Base-by-base conservation (phyloP, 805 yeast genomes). In the Starmerella apis region DNA sequence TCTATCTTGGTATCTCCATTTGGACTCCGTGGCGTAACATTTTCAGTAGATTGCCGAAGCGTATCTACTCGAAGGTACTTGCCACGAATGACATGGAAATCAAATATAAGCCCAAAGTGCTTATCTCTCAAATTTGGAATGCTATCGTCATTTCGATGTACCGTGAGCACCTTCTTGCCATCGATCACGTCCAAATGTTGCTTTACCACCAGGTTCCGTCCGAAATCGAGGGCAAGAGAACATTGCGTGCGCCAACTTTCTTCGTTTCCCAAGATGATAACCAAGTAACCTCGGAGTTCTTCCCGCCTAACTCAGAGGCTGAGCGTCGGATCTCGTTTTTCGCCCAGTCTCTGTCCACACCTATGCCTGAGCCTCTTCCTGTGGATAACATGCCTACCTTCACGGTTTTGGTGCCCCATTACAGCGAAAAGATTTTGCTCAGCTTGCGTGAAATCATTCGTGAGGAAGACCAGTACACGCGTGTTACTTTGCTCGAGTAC, bases 321-420 rank as follows among this genome's bases (percentile, higher is more conserved):
- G 98, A 94, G 74, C 88, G 98, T 76, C 92, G 99, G 77, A 88
- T 92, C 61, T 86, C 96, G 52, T 92, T 94, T 83, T 92, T 92
- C 73, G 99, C 99, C 52, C 98, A 92, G 71, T 88, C 97, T 10
- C 76, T 92, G 69, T 94, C 98, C 47, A 92, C 98, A 53, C 98
- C 98, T 60, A 88, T 92, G 62, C 95, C 96, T 56, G 98, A 92
- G 72, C 97, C 99, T 55, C 75, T 92, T 65, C 98, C 99, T 39
- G 97, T 94, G 60, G 98, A 92, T 70, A 90, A 90, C 75, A 92
- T 92, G 98, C 99, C 99, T 58, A 90, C 97, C 11, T 92, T 92
- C 69, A 88, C 98, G 35, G 97, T 92, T 20, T 74, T 90, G 68
- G 83, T 90, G 59, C 97, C 98, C 63, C 98, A 90, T 68, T 90